Evolutionary conservation across 306 rosid species (phyloP).

Genomic region (Calophaca sinica): DNA sequence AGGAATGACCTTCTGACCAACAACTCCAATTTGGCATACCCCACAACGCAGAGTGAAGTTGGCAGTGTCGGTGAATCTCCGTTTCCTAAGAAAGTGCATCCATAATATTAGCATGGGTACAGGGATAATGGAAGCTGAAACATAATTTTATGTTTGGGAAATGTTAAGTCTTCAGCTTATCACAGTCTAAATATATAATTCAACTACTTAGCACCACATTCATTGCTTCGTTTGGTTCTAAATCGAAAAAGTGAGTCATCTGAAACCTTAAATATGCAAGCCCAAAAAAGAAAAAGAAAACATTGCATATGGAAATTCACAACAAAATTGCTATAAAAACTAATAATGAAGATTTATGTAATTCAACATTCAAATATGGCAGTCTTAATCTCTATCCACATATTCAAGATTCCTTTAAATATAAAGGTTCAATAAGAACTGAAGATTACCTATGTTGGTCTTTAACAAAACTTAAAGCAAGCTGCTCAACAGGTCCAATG

Average conservation of each 20-base stretch:
- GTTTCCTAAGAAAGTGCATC: slow-evolving; percentile 61
- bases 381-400: slow-evolving; percentile 8
- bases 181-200: neutral
- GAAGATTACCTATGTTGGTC: too few relatives aligned
- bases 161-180: neutral
- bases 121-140: slow-evolving; percentile 1
- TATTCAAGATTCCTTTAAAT: slow-evolving; percentile 17
- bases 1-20: slow-evolving; percentile 80
- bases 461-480: slow-evolving; percentile 65
- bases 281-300: neutral
- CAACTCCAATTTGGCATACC: slow-evolving; percentile 94
- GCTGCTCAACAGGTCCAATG: slow-evolving; percentile 71
- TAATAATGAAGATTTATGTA: neutral
- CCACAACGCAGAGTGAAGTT: slow-evolving; percentile 96
- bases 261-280: neutral
- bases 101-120: slow-evolving; percentile 22
- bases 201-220: neutral
- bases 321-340: slow-evolving; percentile 24
- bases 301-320: neutral
- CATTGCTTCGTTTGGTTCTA: slow-evolving; percentile 5
- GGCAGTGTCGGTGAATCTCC: slow-evolving; percentile 88
- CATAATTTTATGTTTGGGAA: neutral
- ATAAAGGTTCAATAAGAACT: neutral
- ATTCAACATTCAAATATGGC: slow-evolving; percentile 2
- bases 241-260: neutral